phyloP scores from a whole-genome alignment of 1,139 yeast species.

The Pichia sp. region DNA sequence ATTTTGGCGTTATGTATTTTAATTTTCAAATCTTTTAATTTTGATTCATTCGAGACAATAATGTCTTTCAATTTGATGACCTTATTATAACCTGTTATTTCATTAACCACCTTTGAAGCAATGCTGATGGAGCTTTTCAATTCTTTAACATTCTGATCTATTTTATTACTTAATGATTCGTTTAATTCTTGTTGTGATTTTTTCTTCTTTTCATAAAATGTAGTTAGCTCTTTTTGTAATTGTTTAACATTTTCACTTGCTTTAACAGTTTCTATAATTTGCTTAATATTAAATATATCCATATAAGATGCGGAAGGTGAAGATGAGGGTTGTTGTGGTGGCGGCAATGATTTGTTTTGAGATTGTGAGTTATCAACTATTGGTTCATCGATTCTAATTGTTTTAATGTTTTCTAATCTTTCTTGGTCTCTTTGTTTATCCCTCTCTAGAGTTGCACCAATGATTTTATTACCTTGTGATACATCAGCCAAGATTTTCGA shows the following conservation, averaged over 20 bases:
- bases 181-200: slow-evolving; percentile 43
- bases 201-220: slow-evolving; percentile 22
- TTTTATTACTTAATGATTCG: slow-evolving; percentile 49
- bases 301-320: neutral
- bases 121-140: slow-evolving; percentile 60
- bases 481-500: slow-evolving; percentile 17
- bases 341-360: neutral
- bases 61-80: slow-evolving; percentile 65
- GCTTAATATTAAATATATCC: slow-evolving; percentile 15
- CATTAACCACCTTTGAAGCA: slow-evolving; percentile 74
- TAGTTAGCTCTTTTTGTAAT: slow-evolving; percentile 25
- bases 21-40: slow-evolving; percentile 42
- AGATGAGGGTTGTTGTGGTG: neutral
- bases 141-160: slow-evolving; percentile 53
- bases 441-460: neutral
- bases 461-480: slow-evolving; percentile 10
- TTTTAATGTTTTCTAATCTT: neutral
- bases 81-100: slow-evolving; percentile 84
- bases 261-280: slow-evolving; percentile 23
- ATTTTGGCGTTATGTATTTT: slow-evolving; percentile 46
- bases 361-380: neutral
- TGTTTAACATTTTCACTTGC: slow-evolving; percentile 28
- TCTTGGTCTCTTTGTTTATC: neutral
- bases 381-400: neutral
- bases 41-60: slow-evolving; percentile 40